Conservation (phyloP, 1,284 basidiomycete species). For the Cutaneotrichosporon cavernicola region DNA sequence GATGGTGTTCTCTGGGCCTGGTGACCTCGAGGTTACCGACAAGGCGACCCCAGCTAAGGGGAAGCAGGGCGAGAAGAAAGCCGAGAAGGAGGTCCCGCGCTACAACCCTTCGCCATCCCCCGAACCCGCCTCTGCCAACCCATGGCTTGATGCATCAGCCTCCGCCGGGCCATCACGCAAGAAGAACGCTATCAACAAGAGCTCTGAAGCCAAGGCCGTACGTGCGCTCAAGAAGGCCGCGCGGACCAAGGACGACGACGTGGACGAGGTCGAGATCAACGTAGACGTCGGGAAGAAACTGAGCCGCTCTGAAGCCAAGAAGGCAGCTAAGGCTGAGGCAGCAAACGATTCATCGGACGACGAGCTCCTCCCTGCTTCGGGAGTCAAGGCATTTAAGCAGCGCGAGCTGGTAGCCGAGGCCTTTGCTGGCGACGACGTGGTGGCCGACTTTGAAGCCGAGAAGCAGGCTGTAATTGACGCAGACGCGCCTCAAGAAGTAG, state of each 20-base stretch:
- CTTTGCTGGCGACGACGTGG: conserved; percentile 94
- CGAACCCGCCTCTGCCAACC: conserved; percentile 56
- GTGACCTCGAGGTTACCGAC: not conserved
- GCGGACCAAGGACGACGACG: conserved; percentile 60
- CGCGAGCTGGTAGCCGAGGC: conserved; percentile 86
- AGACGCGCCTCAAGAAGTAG: conserved; percentile 80
- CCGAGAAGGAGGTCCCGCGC: conserved; percentile 1
- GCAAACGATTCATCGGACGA: conserved; percentile 53
- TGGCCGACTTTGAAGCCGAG: conserved; percentile 74
- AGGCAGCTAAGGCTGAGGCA: conserved; percentile 21
- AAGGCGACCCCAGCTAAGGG: not conserved
- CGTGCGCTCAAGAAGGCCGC: conserved; percentile 67
- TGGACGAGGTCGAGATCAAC: conserved; percentile 80
- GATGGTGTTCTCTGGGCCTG: conserved; percentile 55
- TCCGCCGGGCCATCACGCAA: conserved; percentile 59
- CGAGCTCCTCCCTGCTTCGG: conserved; percentile 41
- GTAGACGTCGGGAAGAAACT: conserved; percentile 50
- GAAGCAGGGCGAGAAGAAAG: not conserved
- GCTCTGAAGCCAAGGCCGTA: conserved; percentile 63
- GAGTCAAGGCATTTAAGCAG: conserved; percentile 55
- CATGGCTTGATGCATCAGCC: conserved; percentile 64
- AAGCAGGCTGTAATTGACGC: conserved; percentile 75
- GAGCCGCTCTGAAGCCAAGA: not conserved
- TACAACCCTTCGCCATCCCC: conserved; percentile 12
- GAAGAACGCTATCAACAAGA: conserved; percentile 68